Percentiles rank a stretch among this genome's conserved stretches.
Conservation (phyloP, 1,284 basidiomycete species). For the Coniferiporia weirii region DNA sequence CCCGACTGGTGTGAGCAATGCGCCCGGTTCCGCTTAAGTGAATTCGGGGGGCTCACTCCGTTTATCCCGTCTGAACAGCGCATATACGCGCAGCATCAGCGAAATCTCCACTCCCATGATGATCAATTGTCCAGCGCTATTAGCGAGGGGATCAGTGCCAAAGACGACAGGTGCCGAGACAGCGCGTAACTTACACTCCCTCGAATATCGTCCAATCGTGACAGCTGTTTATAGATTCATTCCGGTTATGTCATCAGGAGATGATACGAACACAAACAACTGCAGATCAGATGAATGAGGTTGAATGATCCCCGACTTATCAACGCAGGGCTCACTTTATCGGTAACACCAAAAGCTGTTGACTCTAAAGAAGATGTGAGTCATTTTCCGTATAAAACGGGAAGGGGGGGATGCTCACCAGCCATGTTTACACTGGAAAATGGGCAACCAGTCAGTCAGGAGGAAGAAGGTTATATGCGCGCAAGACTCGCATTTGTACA, state of each 20-base stretch:
- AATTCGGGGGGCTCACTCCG: not conserved
- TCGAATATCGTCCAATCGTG: conserved; percentile 5
- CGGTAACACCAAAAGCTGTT: not conserved
- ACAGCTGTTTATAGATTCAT: not conserved
- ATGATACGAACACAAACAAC: not conserved
- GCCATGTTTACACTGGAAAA: not conserved
- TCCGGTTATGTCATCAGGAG: not conserved
- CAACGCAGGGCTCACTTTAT: not conserved
- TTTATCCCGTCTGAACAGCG: conserved; percentile 5
- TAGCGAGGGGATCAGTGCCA: not conserved
- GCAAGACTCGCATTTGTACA: conserved; percentile 2
- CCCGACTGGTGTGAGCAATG: not conserved
- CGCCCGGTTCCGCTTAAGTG: not conserved
- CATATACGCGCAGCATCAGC: conserved; percentile 4
- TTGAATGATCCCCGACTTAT: not conserved
- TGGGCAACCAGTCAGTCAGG: not conserved
- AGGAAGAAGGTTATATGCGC: too few relatives aligned
- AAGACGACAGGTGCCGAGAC: not conserved
- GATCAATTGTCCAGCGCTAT: conserved; percentile 8
- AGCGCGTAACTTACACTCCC: not conserved
- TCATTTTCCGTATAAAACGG: not conserved
- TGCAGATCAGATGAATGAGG: not conserved
- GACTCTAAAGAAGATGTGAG: not conserved
- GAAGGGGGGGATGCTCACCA: not conserved
- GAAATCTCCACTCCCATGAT: conserved; percentile 8